Evolutionary conservation across 306 rosid genomes (phyloP).

Genomic region (Myrica gale): DNA sequence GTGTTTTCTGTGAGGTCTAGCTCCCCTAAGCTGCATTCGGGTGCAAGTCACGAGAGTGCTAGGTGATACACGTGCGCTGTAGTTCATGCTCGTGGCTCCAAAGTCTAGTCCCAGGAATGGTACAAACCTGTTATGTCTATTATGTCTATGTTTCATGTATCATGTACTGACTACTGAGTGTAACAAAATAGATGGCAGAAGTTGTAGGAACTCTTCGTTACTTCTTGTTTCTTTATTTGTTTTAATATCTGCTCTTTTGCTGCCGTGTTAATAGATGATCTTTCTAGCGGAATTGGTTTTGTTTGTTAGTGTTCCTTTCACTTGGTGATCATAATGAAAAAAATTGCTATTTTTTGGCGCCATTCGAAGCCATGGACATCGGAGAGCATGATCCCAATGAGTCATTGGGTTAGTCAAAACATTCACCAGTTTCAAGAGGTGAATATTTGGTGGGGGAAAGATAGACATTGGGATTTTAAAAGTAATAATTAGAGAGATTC

Average conservation of each 20-base stretch:
- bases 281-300: not conserved
- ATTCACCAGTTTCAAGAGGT: slow-evolving; percentile 21
- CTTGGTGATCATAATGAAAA: not conserved
- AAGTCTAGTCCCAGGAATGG: slow-evolving; percentile 12
- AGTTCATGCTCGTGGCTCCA: not conserved
- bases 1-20: slow-evolving; percentile 54
- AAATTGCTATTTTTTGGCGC: not conserved
- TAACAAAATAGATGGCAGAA: not conserved
- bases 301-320: not conserved
- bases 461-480: slow-evolving; percentile 67
- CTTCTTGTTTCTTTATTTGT: not conserved
- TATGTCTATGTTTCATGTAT: not conserved
- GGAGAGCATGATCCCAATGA: not conserved
- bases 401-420: slow-evolving; percentile 40
- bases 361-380: not conserved
- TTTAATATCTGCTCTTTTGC: not conserved
- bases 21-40: slow-evolving; percentile 27
- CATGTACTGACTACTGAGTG: not conserved
- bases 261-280: not conserved
- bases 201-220: not conserved
- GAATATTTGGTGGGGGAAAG: slow-evolving; percentile 16
- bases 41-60: slow-evolving; percentile 52
- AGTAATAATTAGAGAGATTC: slow-evolving; percentile 30
- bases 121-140: not conserved
- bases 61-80: slow-evolving; percentile 25